phyloP scores from a whole-genome alignment of 2,329 filamentous ascomycete genomes.

The Pseudogymnoascus sp. region DNA sequence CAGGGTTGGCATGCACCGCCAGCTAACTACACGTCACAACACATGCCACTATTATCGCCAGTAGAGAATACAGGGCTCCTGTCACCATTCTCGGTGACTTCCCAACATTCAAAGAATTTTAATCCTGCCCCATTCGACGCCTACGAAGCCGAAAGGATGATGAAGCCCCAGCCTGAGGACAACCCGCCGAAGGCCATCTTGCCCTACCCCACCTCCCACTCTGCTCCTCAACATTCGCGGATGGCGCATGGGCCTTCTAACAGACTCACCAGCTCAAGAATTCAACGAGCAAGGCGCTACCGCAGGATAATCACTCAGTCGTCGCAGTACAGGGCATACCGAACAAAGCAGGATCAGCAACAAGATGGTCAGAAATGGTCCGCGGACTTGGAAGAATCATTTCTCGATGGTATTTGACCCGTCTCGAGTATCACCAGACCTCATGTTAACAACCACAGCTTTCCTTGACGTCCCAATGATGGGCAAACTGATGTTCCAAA shows the following conservation, averaged over 20 bases:
- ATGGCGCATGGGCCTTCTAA: neutral
- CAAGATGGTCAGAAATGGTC: slow-evolving; percentile 56
- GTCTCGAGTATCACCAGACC: neutral
- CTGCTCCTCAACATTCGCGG: neutral
- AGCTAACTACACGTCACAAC: slow-evolving; percentile 18
- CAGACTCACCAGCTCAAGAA: slow-evolving; percentile 26
- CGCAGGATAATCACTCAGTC: slow-evolving; percentile 50
- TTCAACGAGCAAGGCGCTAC: slow-evolving; percentile 24
- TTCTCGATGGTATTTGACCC: slow-evolving; percentile 51
- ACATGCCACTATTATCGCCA: slow-evolving; percentile 12
- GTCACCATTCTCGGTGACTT: neutral
- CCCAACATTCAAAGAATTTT: neutral
- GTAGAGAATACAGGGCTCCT: neutral
- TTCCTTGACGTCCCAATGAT: slow-evolving; percentile 58
- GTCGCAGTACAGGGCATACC: slow-evolving; percentile 56
- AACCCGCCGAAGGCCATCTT: neutral
- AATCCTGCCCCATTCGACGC: neutral
- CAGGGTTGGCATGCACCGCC: slow-evolving; percentile 19
- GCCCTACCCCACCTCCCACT: neutral
- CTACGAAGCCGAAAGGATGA: neutral
- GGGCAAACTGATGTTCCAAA: slow-evolving; percentile 58
- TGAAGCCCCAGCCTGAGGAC: neutral
- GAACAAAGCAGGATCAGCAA: slow-evolving; percentile 51
- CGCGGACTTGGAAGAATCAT: slow-evolving; percentile 54
- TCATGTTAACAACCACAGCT: slow-evolving; percentile 35